Percentiles rank a stretch among this genome's conserved stretches.
Evolutionary conservation across 2,329 filamentous ascomycete species (phyloP).

Genomic region (Magnaporthales sp.): DNA sequence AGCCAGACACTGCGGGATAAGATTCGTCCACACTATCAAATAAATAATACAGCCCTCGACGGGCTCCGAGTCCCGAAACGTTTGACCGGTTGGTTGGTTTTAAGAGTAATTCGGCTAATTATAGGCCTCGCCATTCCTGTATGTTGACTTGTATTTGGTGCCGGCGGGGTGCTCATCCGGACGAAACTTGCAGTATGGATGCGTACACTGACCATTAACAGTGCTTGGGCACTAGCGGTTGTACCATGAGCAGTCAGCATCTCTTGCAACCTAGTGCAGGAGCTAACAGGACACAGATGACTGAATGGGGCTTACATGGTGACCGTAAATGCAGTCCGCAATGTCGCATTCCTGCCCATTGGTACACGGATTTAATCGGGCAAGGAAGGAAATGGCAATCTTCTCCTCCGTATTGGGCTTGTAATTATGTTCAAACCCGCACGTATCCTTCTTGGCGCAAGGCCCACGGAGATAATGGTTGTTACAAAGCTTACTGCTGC

Average conservation of each 20-base stretch:
- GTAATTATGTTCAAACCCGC: constrained; percentile 49
- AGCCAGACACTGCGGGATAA: background rate
- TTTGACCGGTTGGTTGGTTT: background rate
- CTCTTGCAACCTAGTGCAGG: background rate
- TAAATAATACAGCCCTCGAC: background rate
- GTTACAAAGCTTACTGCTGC: constrained; percentile 50
- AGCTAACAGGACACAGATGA: background rate
- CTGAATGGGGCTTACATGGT: constrained; percentile 38
- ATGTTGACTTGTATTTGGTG: constrained; percentile 34
- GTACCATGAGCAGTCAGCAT: background rate
- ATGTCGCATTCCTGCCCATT: constrained; percentile 49
- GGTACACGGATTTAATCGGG: constrained; percentile 48
- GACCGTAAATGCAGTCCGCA: constrained; percentile 53
- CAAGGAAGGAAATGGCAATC: constrained; percentile 45
- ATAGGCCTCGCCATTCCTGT: constrained; percentile 7
- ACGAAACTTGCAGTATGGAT: constrained; percentile 47
- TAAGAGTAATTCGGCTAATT: background rate
- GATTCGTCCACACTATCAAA: background rate
- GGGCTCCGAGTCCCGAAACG: background rate
- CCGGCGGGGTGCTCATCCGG: constrained; percentile 45
- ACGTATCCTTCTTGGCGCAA: constrained; percentile 44
- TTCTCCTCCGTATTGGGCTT: constrained; percentile 44
- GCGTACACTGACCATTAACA: constrained; percentile 39
- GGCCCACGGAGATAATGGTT: constrained; percentile 51
- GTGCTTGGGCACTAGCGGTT: constrained; percentile 41